Conservation (phyloP, 352 stramenopile genomes). For the Pythium rishiriense region DNA sequence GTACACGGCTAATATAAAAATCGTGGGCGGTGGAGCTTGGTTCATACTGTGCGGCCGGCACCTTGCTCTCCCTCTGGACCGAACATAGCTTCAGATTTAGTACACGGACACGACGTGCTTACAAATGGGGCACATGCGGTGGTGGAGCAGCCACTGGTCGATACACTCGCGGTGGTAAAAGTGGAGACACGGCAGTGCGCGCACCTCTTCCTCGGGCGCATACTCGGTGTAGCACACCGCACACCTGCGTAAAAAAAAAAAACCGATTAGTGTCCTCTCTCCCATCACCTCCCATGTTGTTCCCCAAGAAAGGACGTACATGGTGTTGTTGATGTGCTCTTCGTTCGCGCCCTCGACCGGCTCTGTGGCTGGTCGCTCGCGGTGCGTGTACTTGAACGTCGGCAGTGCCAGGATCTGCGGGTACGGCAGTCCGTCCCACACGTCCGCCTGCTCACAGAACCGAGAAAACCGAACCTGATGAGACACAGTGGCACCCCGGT, state of each 20-base stretch:
- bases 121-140: slow-evolving; percentile 86
- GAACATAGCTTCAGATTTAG: slow-evolving; percentile 29
- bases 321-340: slow-evolving; percentile 59
- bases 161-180: slow-evolving; percentile 91
- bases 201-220: slow-evolving; percentile 71
- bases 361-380: slow-evolving; percentile 28
- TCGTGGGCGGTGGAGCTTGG: neutral
- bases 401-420: slow-evolving; percentile 79
- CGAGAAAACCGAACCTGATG: neutral
- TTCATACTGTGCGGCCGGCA: slow-evolving; percentile 17
- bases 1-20: neutral
- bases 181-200: slow-evolving; percentile 81
- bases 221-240: slow-evolving; percentile 87
- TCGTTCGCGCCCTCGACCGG: slow-evolving; percentile 28
- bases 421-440: slow-evolving; percentile 77
- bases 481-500: neutral
- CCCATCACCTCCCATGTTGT: neutral
- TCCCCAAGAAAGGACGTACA: slow-evolving; percentile 22
- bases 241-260: slow-evolving; percentile 30
- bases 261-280: neutral
- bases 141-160: slow-evolving; percentile 87
- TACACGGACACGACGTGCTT: slow-evolving; percentile 84
- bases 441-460: slow-evolving; percentile 40
- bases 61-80: neutral
- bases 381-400: slow-evolving; percentile 73